Percentiles rank a stretch among this genome's conserved stretches.
Evolutionary conservation across 148 eudicot species (phyloP).

Genomic region (Cornus suecica): DNA sequence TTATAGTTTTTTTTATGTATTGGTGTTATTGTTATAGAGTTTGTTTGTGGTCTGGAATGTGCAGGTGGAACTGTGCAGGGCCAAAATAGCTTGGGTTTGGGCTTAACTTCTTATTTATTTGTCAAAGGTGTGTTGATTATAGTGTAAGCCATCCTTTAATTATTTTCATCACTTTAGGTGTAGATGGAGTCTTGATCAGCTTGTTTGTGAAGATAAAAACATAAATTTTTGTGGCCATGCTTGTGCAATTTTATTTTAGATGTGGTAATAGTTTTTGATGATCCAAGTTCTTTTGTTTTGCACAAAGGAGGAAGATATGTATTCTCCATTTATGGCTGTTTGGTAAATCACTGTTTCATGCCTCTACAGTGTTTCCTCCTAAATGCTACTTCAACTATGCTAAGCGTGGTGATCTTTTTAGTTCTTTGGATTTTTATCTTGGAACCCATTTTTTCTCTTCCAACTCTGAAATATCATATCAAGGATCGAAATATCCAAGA

Average conservation of each 20-base stretch:
- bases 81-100: constrained; percentile 27
- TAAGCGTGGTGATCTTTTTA: neutral
- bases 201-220: constrained; percentile 8
- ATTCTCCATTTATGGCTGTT: neutral
- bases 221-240: constrained; percentile 2
- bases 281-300: neutral
- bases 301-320: neutral
- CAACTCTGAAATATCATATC: neutral
- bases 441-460: neutral
- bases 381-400: neutral
- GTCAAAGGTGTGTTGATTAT: constrained; percentile 23
- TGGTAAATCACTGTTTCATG: neutral
- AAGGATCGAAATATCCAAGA: neutral
- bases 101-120: constrained; percentile 26
- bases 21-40: constrained; percentile 20
- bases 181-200: constrained; percentile 12
- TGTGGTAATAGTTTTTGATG: constrained; percentile 3
- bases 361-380: neutral
- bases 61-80: constrained; percentile 26
- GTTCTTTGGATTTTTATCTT: neutral
- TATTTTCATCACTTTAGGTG: constrained; percentile 12
- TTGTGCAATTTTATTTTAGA: constrained; percentile 1
- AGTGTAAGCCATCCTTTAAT: constrained; percentile 12
- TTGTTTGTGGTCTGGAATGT: constrained; percentile 27
- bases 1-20: constrained; percentile 9